Conservation (phyloP, 1,139 yeast genomes). For the Pichia norvegensis region DNA sequence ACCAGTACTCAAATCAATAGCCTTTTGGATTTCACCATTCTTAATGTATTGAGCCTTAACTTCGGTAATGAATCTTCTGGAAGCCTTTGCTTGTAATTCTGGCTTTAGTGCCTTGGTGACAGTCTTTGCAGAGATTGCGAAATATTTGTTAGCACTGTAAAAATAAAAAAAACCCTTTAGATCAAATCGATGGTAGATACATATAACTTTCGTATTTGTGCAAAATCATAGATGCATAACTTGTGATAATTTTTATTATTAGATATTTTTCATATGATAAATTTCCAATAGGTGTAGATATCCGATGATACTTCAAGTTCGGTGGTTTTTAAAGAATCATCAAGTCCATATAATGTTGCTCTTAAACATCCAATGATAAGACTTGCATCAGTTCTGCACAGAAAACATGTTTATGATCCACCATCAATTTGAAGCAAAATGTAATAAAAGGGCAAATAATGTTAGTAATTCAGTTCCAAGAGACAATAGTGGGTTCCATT, state of each 20-base stretch:
- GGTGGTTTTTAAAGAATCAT: too few relatives aligned
- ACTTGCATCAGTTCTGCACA: not conserved
- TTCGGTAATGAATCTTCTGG: slow-evolving; percentile 69
- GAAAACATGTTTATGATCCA: not conserved
- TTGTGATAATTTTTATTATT: too few relatives aligned
- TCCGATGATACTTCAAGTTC: too few relatives aligned
- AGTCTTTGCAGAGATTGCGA: slow-evolving; percentile 85
- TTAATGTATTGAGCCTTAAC: slow-evolving; percentile 67
- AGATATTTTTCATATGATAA: too few relatives aligned
- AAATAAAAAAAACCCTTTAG: not conserved
- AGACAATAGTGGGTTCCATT: not conserved
- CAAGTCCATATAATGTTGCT: too few relatives aligned
- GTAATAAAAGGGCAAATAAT: not conserved
- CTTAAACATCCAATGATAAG: too few relatives aligned
- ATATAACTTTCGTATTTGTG: not conserved
- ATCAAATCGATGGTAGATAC: not conserved
- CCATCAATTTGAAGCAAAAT: not conserved
- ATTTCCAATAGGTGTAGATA: too few relatives aligned
- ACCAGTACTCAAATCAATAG: slow-evolving; percentile 21
- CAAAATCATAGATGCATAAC: too few relatives aligned
- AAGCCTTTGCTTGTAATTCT: slow-evolving; percentile 69
- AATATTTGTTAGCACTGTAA: slow-evolving; percentile 70
- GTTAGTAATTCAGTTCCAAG: not conserved
- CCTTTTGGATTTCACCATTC: slow-evolving; percentile 45
- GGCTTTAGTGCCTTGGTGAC: slow-evolving; percentile 86